Conservation (phyloP, 352 stramenopile genomes). For the Thalassiosira hispida region DNA sequence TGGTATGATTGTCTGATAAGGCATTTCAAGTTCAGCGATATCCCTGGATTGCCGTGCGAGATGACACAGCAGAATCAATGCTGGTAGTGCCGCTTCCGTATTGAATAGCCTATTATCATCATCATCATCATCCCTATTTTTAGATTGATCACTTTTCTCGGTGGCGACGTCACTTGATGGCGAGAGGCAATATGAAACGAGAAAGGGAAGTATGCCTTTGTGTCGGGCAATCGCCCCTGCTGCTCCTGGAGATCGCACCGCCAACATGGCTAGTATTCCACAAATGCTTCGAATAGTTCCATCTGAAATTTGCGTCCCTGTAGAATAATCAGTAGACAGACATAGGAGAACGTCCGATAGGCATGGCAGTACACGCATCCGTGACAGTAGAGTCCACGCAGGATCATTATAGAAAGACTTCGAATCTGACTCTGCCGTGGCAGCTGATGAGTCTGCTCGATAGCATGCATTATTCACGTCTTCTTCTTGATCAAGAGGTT, state of each 20-base stretch:
- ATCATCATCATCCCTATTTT: slow-evolving; percentile 13
- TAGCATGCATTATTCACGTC: slow-evolving; percentile 63
- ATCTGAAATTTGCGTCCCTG: slow-evolving; percentile 34
- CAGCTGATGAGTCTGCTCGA: slow-evolving; percentile 70
- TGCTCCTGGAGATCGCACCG: slow-evolving; percentile 73
- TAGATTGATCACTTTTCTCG: slow-evolving; percentile 15
- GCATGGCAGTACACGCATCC: slow-evolving; percentile 82
- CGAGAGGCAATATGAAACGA: slow-evolving; percentile 57
- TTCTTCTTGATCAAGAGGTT: slow-evolving; percentile 45
- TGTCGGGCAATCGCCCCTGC: slow-evolving; percentile 78
- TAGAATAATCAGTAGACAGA: slow-evolving; percentile 44
- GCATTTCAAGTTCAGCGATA: slow-evolving; percentile 56
- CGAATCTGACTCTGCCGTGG: slow-evolving; percentile 71
- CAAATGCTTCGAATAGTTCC: slow-evolving; percentile 64
- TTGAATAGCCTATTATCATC: slow-evolving; percentile 34
- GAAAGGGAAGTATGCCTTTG: slow-evolving; percentile 58
- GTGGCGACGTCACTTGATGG: slow-evolving; percentile 17
- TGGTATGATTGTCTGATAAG: slow-evolving; percentile 43
- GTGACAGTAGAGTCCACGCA: slow-evolving; percentile 82
- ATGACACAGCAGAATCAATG: slow-evolving; percentile 64
- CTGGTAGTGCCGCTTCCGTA: slow-evolving; percentile 39
- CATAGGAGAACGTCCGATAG: slow-evolving; percentile 67
- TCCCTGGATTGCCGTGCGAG: slow-evolving; percentile 78
- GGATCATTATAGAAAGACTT: slow-evolving; percentile 80
- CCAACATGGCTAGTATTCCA: slow-evolving; percentile 78